Evolutionary conservation across 192 early-diverging fungal genomes (phyloP).

Genomic region (Podila clonocystis): DNA sequence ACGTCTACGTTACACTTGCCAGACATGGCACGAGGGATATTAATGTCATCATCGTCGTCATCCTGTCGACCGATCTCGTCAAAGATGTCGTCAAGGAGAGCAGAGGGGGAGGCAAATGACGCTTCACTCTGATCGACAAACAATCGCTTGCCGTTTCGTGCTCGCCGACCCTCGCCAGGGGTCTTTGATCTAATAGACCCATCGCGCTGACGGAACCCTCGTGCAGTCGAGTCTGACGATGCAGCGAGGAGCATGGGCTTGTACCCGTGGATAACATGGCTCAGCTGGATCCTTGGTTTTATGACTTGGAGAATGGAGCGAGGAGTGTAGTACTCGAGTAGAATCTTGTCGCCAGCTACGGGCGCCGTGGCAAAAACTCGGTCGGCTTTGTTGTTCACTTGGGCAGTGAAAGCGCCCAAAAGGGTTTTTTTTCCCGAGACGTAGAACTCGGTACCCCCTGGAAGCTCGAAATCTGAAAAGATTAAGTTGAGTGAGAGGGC

Average conservation of each 20-base stretch:
- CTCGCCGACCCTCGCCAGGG: neutral
- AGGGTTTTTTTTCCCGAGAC: constrained; percentile 42
- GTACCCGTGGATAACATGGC: constrained; percentile 54
- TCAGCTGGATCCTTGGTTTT: constrained; percentile 38
- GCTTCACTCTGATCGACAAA: neutral
- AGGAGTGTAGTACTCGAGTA: constrained; percentile 46
- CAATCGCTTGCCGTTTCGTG: neutral
- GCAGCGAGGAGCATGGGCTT: constrained; percentile 36
- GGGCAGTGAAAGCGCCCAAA: constrained; percentile 51
- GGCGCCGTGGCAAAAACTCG: constrained; percentile 55
- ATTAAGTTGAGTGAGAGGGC: constrained; percentile 56
- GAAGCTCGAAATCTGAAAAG: constrained; percentile 55
- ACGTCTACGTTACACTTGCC: constrained; percentile 58
- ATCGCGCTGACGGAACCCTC: constrained; percentile 18
- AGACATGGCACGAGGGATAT: constrained; percentile 31
- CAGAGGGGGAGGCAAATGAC: neutral
- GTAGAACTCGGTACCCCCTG: constrained; percentile 45
- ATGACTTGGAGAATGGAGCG: constrained; percentile 5
- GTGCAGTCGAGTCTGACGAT: constrained; percentile 18
- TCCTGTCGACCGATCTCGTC: neutral
- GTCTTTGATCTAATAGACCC: constrained; percentile 13
- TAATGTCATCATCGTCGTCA: neutral
- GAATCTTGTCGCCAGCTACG: constrained; percentile 40
- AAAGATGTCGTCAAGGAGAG: neutral
- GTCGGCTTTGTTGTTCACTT: constrained; percentile 51